Conservation (phyloP, 192 early-diverging fungal genomes). For the Podila minutissima region DNA sequence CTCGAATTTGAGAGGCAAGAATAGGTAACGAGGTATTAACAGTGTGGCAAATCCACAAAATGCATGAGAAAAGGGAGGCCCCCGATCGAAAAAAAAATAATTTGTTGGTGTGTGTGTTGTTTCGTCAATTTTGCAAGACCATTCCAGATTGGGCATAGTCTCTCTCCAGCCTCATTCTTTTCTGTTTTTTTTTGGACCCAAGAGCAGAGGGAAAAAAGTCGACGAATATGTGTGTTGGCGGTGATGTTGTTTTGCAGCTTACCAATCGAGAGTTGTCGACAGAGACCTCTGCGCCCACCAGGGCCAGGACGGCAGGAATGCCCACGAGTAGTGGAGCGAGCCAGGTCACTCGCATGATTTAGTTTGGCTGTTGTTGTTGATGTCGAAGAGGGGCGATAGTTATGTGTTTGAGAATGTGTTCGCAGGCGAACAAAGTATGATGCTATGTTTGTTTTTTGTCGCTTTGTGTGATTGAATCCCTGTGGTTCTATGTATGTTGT, state of each 20-base stretch:
- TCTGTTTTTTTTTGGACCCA: neutral
- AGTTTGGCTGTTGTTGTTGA: neutral
- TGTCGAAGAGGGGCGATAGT: neutral
- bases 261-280: neutral
- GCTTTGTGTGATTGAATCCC: too few relatives aligned
- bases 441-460: too few relatives aligned
- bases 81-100: too few relatives aligned
- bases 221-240: neutral
- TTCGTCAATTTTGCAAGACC: conserved; percentile 2
- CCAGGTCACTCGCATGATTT: conserved; percentile 4
- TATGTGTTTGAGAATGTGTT: neutral
- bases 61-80: too few relatives aligned
- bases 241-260: neutral
- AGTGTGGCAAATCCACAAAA: too few relatives aligned
- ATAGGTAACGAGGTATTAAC: too few relatives aligned
- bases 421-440: too few relatives aligned
- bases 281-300: neutral
- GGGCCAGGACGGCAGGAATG: conserved; percentile 1
- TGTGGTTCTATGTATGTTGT: too few relatives aligned
- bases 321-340: neutral
- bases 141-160: conserved; percentile 33
- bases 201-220: neutral
- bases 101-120: too few relatives aligned
- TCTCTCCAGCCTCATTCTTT: neutral
- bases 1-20: too few relatives aligned